Conservation (phyloP, 305 asterid species). For the Nicotiana rustica region DNA sequence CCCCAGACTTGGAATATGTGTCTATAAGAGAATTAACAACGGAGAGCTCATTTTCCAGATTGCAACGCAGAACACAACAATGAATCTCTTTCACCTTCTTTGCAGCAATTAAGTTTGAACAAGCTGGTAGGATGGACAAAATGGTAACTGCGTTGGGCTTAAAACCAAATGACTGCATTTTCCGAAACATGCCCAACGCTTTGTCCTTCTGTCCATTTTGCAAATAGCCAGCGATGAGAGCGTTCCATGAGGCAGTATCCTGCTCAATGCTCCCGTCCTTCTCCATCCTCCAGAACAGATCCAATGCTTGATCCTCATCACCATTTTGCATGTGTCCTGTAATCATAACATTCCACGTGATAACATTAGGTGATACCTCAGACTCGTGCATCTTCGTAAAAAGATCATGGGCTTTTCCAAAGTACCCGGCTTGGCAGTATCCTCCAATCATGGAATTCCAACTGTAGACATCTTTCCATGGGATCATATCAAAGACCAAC, state of each 20-base stretch:
- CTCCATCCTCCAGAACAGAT: conserved; percentile 81
- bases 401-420: conserved; percentile 71
- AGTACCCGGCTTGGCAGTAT: conserved; percentile 77
- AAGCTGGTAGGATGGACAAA: conserved; percentile 80
- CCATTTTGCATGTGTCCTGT: conserved; percentile 77
- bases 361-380: conserved; percentile 59
- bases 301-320: conserved; percentile 83
- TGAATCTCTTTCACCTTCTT: conserved; percentile 84
- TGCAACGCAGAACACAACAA: conserved; percentile 57
- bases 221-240: conserved; percentile 75
- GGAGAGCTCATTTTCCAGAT: conserved; percentile 62
- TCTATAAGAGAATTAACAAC: conserved; percentile 70
- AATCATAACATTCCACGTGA: conserved; percentile 85
- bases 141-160: conserved; percentile 76
- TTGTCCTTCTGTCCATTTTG: conserved; percentile 64
- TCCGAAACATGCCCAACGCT: conserved; percentile 65
- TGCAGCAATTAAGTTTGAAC: conserved; percentile 64
- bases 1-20: conserved; percentile 77
- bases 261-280: conserved; percentile 59
- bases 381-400: conserved; percentile 68
- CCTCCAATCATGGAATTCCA: conserved; percentile 89
- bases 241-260: conserved; percentile 85
- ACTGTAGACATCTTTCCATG: conserved; percentile 64
- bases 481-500: conserved; percentile 59
- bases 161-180: conserved; percentile 65